These are phyloP conservation scores for Colletotrichum simmondsii DNA, from an alignment of 2,329 filamentous ascomycete genomes.

Conservation along the genomic window DNA sequence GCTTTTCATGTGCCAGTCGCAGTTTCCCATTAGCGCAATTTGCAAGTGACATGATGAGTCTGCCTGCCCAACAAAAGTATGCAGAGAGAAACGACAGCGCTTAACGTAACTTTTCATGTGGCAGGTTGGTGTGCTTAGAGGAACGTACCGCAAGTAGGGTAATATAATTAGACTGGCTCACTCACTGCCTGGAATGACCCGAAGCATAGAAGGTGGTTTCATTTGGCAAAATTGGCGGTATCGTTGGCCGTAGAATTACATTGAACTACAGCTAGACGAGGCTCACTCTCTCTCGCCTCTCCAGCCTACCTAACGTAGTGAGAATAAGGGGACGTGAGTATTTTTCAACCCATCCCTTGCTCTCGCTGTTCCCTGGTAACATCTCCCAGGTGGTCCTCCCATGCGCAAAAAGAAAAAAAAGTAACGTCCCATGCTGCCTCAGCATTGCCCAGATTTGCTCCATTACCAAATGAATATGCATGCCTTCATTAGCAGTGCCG, in stretches of 20 bases:
- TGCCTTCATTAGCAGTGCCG: constrained; percentile 32
- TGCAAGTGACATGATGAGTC: not conserved
- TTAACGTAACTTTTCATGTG: not conserved
- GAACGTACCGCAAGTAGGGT: too few relatives aligned
- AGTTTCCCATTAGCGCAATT: not conserved
- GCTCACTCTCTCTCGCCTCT: not conserved
- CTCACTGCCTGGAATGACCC: too few relatives aligned
- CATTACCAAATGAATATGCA: constrained; percentile 12
- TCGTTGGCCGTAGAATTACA: constrained; percentile 15
- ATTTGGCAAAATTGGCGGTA: not conserved
- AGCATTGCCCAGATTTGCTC: constrained; percentile 7
- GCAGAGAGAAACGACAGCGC: too few relatives aligned
- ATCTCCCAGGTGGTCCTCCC: not conserved
- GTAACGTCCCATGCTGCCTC: constrained; percentile 16
- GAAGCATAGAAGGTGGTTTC: not conserved
- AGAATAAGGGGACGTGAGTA: not conserved
- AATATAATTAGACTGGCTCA: too few relatives aligned
- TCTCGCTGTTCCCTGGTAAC: constrained; percentile 4
- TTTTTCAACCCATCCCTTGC: not conserved
- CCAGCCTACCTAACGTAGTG: not conserved
- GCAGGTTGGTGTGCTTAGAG: not conserved
- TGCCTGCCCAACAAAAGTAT: too few relatives aligned
- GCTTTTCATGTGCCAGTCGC: constrained; percentile 8
- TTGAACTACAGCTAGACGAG: constrained; percentile 3
- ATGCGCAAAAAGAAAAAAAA: not conserved